Evolutionary conservation across 257 asterid species (phyloP).

Genomic region (Hygrophila difformis): DNA sequence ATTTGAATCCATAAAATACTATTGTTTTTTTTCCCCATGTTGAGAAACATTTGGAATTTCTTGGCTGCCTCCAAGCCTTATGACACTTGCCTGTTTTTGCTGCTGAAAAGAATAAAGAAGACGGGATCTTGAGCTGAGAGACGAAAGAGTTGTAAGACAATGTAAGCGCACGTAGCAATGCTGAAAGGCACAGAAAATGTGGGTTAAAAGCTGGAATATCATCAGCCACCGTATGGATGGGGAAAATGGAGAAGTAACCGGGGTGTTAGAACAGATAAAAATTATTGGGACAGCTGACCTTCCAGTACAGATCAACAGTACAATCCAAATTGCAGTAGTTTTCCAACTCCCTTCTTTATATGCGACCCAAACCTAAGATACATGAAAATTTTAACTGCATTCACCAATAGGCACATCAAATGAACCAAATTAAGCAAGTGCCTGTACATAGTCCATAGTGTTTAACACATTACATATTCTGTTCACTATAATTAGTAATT

Average conservation of each 20-base stretch:
- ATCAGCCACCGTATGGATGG: not conserved
- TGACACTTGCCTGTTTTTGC: slow-evolving; percentile 51
- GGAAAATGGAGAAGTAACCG: not conserved
- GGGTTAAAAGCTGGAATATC: not conserved
- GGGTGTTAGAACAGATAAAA: too few relatives aligned
- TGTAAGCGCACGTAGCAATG: slow-evolving; percentile 47
- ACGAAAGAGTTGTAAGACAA: slow-evolving; percentile 50
- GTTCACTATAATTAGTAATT: too few relatives aligned
- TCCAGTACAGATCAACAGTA: slow-evolving; percentile 64
- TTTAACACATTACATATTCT: too few relatives aligned
- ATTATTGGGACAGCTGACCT: slow-evolving; percentile 41
- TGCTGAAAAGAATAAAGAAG: slow-evolving; percentile 48
- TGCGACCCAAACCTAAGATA: slow-evolving; percentile 72
- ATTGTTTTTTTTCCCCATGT: too few relatives aligned
- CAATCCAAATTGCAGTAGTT: slow-evolving; percentile 47
- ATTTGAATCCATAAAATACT: not conserved
- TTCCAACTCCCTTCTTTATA: slow-evolving; percentile 68
- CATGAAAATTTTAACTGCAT: slow-evolving; percentile 2
- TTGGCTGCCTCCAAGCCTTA: not conserved
- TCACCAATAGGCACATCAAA: too few relatives aligned
- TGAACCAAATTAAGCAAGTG: too few relatives aligned
- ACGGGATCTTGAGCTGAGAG: slow-evolving; percentile 55
- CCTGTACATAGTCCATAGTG: too few relatives aligned
- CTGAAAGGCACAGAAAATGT: slow-evolving; percentile 33
- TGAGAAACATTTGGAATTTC: not conserved